A percentile compares a stretch with the other conserved stretches of the same genome.
phyloP scores from a whole-genome alignment of 2,329 filamentous ascomycete genomes.

The Talaromyces sp. region DNA sequence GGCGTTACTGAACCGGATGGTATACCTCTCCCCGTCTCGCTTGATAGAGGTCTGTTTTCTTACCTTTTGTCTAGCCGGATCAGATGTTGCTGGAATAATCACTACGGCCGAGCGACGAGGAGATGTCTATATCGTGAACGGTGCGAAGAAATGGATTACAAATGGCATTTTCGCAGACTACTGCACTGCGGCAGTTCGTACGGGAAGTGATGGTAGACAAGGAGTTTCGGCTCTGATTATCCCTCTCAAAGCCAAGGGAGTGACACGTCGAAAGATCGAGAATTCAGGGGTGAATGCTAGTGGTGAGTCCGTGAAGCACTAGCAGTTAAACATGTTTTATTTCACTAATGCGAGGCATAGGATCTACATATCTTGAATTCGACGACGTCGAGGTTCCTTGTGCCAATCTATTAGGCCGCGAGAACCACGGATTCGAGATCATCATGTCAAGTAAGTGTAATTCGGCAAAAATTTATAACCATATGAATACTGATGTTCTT shows the following conservation, averaged over 20 bases:
- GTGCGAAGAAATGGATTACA: slow-evolving; percentile 61
- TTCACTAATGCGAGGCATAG: too few relatives aligned
- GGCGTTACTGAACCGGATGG: neutral
- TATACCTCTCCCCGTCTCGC: too few relatives aligned
- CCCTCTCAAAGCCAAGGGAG: slow-evolving; percentile 44
- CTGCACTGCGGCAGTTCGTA: slow-evolving; percentile 41
- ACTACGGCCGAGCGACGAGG: slow-evolving; percentile 29
- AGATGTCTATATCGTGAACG: slow-evolving; percentile 52
- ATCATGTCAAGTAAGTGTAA: slow-evolving; percentile 55
- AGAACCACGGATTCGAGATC: slow-evolving; percentile 74
- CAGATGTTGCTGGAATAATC: neutral
- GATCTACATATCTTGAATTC: slow-evolving; percentile 65
- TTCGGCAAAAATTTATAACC: too few relatives aligned
- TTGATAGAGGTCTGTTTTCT: too few relatives aligned
- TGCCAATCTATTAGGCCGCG: slow-evolving; percentile 66
- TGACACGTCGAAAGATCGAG: slow-evolving; percentile 46
- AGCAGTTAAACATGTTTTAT: too few relatives aligned
- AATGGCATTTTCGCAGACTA: slow-evolving; percentile 52
- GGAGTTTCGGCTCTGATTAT: slow-evolving; percentile 56
- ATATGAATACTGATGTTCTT: too few relatives aligned
- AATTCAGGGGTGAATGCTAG: slow-evolving; percentile 57
- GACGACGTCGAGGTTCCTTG: slow-evolving; percentile 76
- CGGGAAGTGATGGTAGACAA: neutral
- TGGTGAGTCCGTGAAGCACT: too few relatives aligned
- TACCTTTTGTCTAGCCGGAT: too few relatives aligned